A percentile compares a stretch with the other conserved stretches of the same genome.
phyloP scores from a whole-genome alignment of 176 grass and related monocot genomes.

The Neostapfia colusana region DNA sequence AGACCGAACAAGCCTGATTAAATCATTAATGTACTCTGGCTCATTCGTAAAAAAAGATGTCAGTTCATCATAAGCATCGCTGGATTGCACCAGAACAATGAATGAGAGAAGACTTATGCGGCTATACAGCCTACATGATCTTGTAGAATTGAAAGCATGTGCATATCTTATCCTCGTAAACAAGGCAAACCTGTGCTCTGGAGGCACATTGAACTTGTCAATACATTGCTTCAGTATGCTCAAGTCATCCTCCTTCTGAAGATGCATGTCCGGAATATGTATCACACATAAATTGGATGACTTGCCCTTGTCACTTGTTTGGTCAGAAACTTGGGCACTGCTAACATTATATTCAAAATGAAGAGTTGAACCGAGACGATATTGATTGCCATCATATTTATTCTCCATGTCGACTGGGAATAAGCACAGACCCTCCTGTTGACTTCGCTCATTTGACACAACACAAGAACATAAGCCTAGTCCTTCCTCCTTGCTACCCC shows the following conservation, averaged over 20 bases:
- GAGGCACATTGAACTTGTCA: constrained; percentile 73
- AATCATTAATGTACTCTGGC: constrained; percentile 94
- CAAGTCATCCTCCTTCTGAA: constrained; percentile 86
- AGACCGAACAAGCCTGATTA: constrained; percentile 85
- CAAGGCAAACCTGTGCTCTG: constrained; percentile 84
- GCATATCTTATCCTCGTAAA: constrained; percentile 97
- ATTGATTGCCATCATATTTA: constrained; percentile 68
- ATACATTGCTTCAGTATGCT: constrained; percentile 82
- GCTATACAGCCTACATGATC: constrained; percentile 75
- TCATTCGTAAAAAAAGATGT: constrained; percentile 97
- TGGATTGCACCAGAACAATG: constrained; percentile 92
- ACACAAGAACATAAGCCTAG: constrained; percentile 91
- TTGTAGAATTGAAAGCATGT: constrained; percentile 65
- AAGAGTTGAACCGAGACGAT: constrained; percentile 88
- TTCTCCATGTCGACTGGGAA: constrained; percentile 74
- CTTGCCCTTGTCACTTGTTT: constrained; percentile 47
- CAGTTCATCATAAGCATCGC: constrained; percentile 91
- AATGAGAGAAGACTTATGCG: constrained; percentile 97
- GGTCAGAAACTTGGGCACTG: constrained; percentile 38
- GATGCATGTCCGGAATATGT: constrained; percentile 84
- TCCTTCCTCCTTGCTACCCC: constrained; percentile 99
- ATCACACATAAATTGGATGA: constrained; percentile 77
- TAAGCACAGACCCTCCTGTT: constrained; percentile 66
- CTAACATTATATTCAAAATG: constrained; percentile 89
- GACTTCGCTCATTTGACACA: constrained; percentile 80